A percentile compares a stretch with the other conserved stretches of the same genome.
Conservation (phyloP, 768 basidiomycete species). For the Lentinula aciculospora region DNA sequence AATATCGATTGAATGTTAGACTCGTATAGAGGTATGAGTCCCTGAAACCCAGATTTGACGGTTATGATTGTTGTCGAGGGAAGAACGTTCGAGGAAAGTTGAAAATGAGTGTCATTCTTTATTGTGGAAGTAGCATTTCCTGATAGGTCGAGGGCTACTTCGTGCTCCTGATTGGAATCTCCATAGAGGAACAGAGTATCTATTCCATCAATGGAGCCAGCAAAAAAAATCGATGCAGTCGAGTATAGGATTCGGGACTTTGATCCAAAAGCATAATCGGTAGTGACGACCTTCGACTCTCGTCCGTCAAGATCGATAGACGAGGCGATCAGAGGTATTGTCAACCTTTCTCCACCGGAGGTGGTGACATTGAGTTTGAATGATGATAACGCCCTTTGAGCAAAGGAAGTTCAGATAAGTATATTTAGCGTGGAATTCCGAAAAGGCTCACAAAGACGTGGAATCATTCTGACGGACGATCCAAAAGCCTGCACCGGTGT, state of each 20-base stretch:
- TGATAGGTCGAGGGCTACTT: slow-evolving; percentile 38
- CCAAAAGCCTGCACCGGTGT: slow-evolving; percentile 61
- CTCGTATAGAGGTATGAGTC: slow-evolving; percentile 61
- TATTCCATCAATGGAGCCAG: slow-evolving; percentile 53
- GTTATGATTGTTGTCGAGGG: slow-evolving; percentile 34
- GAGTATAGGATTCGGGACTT: slow-evolving; percentile 57
- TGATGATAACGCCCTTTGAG: slow-evolving; percentile 35
- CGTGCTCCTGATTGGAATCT: slow-evolving; percentile 48
- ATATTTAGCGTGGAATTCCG: background rate
- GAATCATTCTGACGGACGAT: slow-evolving; percentile 65
- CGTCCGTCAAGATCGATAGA: slow-evolving; percentile 60
- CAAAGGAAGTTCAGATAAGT: background rate
- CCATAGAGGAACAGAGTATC: slow-evolving; percentile 65
- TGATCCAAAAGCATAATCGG: slow-evolving; percentile 66
- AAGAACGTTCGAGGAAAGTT: slow-evolving; percentile 18
- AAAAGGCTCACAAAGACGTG: slow-evolving; percentile 41
- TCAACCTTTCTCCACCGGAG: slow-evolving; percentile 37
- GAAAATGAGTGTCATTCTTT: slow-evolving; percentile 22
- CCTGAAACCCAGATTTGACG: slow-evolving; percentile 51
- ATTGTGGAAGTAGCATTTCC: slow-evolving; percentile 37
- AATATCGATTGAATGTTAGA: slow-evolving; percentile 62
- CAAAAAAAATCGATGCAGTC: slow-evolving; percentile 69
- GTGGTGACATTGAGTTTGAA: slow-evolving; percentile 63
- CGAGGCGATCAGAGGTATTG: slow-evolving; percentile 49
- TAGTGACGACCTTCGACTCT: slow-evolving; percentile 68